Base-by-base conservation (phyloP, 805 yeast genomes). In the Suhomyces canberraensis region DNA sequence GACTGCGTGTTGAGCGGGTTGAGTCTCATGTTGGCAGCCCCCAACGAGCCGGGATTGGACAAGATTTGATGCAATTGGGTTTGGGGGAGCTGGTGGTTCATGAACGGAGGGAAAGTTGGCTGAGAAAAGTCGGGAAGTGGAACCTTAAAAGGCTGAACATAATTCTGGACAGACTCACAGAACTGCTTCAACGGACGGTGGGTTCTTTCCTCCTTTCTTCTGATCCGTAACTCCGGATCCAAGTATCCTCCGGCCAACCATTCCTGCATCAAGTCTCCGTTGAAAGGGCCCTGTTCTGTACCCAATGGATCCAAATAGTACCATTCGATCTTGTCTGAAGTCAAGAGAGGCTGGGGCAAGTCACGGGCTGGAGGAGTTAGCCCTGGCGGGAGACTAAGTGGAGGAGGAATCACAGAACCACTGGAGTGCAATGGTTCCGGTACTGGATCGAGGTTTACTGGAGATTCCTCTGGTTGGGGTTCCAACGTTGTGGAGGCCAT, bases 211-310 rank as follows among this genome's bases (percentile, higher is more conserved):
- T 73, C 82, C 15, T 67, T 73, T 21, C 91, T 73, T 37, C 83
- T 71, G 38, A 88, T 63, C 27, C 62, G 61, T 43, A 87, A 64
- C 40, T 71, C 77, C 8, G 65, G 67, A 26, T 64, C 64, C 46
- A 86, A 66, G 60, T 81, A 84, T 2, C 79, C 77, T 29, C 71
- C 73, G 7, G 73, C 52, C 40, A 73, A 77, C 96, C 96, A 87
- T 35, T 67, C 77, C 45, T 84, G 90, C 96, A 87, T 87, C 60
- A 73, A 61, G 17, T 60, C 56, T 2, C 90, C 88, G 31, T 69
- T 67, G 59, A 87, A 87, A 3, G 96, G 95, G 16, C 96, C 96
- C 54, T 86, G 95, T 43, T 78, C 79, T 34, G 61, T 70, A 4
- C 84, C 86, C 27, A 70, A 57, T 0, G 86, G 79, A 56, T 87